phyloP scores from a whole-genome alignment of 208 protist genomes.

The Angomonas deanei region DNA sequence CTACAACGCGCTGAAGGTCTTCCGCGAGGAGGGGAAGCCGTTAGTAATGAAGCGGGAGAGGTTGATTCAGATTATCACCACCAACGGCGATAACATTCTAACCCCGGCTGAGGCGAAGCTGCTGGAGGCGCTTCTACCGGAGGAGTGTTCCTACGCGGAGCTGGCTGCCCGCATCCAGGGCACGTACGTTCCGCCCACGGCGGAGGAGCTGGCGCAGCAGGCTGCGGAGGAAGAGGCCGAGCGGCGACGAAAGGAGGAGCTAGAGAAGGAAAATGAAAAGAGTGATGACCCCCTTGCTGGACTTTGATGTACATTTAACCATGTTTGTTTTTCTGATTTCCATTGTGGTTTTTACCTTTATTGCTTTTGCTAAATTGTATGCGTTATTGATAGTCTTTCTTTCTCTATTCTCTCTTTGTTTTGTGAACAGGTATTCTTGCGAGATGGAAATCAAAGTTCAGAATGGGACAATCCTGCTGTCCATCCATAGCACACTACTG shows the following conservation, averaged over 20 bases:
- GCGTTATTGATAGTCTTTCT: neutral
- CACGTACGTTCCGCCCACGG: constrained; percentile 70
- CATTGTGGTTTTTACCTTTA: constrained; percentile 8
- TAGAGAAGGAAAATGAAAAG: constrained; percentile 25
- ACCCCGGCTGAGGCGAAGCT: constrained; percentile 72
- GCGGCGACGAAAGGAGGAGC: constrained; percentile 35
- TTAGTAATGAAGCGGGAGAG: constrained; percentile 38
- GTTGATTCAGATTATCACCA: constrained; percentile 65
- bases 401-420: constrained; percentile 7
- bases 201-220: constrained; percentile 59
- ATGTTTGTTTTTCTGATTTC: too few relatives aligned
- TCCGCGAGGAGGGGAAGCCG: constrained; percentile 4
- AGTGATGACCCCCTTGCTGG: constrained; percentile 44
- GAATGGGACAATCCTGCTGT: constrained; percentile 31
- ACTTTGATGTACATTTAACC: constrained; percentile 20
- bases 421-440: too few relatives aligned
- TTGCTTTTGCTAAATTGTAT: neutral
- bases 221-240: constrained; percentile 37
- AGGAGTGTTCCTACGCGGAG: constrained; percentile 55
- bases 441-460: constrained; percentile 60
- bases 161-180: constrained; percentile 78
- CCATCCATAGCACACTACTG: constrained; percentile 61
- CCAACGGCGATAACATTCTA: constrained; percentile 76
- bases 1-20: constrained; percentile 50
- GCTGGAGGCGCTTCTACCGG: constrained; percentile 34